Percentiles rank a stretch among this genome's conserved stretches.
These are phyloP conservation scores for Trichoderma sp. DNA, from an alignment of 2,329 filamentous ascomycete genomes.

Conservation along the genomic window DNA sequence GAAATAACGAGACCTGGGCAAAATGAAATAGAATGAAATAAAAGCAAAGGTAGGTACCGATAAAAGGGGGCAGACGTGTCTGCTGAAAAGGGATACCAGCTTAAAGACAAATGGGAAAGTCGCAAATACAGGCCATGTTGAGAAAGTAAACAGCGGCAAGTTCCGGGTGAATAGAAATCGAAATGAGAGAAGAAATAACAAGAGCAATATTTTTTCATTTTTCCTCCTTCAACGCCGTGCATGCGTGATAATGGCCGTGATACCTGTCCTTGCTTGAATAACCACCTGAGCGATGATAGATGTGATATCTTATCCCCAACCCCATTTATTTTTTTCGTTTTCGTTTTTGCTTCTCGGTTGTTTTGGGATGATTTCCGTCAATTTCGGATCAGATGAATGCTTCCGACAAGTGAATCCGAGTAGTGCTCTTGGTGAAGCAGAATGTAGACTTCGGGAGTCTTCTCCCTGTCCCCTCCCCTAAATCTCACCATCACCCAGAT, in stretches of 20 bases:
- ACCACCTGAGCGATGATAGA: not conserved
- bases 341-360: not conserved
- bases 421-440: not conserved
- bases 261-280: not conserved
- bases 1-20: not conserved
- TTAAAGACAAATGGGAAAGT: not conserved
- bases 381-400: not conserved
- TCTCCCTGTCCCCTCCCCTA: conserved; percentile 29
- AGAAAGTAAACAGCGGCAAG: not conserved
- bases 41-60: not conserved
- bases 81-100: not conserved
- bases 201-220: not conserved
- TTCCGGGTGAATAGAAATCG: not conserved
- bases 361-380: not conserved
- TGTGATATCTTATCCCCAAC: not conserved
- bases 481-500: conserved; percentile 43
- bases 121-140: not conserved
- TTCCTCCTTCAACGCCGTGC: conserved; percentile 17
- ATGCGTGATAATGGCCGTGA: not conserved
- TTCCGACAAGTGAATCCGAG: not conserved
- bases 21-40: not conserved
- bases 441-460: not conserved
- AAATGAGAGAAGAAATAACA: not conserved
- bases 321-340: not conserved
- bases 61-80: not conserved